Base-by-base conservation (phyloP, 83 land plant genomes). In the Picea abies region DNA sequence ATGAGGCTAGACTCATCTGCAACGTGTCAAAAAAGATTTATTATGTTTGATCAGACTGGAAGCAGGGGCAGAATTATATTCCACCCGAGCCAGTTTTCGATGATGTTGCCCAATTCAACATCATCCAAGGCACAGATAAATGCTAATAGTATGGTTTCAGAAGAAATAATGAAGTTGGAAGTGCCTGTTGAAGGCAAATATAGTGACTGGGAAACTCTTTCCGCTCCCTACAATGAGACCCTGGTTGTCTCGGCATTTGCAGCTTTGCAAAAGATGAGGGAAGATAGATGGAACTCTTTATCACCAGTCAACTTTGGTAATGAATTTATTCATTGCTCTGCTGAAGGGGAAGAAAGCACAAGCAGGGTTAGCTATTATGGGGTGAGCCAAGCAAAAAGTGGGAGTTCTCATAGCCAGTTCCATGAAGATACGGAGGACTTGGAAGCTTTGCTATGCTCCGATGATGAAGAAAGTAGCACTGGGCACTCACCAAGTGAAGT, bases 351-450 rank as follows among this genome's bases (percentile, higher is more conserved):
- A 39, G 77, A 73, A 73, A 73, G 58, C 25, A 73, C 77, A 44
- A 20, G 77, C 77, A 39, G 58, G 56, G 12, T n/a, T 22, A 73
- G 77, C 47, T n/a, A 41, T 52, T 14, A 73, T 73, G 56, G 23
- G 22, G 37, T 10, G 15, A 41, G 77, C 44, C 77, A 73, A 73
- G 77, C 41, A 73, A 73, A n/a, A n/a, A 11, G 56, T 20, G 23
- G n/a, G 47, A 73, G 77, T n/a, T 73, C 77, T 8, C 22, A n/a
- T 22, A 82, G 85, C 64, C 88, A 86, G 67, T 85, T 86, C 85
- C 94, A 87, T 84, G 95, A 93, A 82, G 90, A 93, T 77, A 90
- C 91, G 0, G 91, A 90, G 82, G 95, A 90, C 56, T 69, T 93
- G 37, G 83, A 93, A 80, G 95, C 95, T 0, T 77, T 93, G n/a